Conservation (phyloP, 768 basidiomycete species). For the Tylopilus plumbeoviolaceoides region DNA sequence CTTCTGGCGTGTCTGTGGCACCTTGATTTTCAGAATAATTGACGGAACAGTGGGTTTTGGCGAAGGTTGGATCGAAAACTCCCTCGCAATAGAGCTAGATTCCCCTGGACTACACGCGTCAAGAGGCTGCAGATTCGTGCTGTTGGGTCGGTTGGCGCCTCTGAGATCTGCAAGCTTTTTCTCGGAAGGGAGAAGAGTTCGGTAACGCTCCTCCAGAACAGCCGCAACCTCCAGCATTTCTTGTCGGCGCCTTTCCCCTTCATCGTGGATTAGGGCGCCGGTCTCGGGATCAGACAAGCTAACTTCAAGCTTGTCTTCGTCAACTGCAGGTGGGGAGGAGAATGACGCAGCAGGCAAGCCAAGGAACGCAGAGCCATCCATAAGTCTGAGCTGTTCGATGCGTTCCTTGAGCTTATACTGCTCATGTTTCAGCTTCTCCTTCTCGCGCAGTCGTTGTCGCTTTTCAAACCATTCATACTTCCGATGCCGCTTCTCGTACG, state of each 20-base stretch:
- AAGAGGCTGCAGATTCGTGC: slow-evolving; percentile 10
- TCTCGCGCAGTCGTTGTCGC: slow-evolving; percentile 78
- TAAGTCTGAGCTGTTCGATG: slow-evolving; percentile 73
- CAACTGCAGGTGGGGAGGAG: slow-evolving; percentile 30
- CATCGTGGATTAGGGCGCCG: slow-evolving; percentile 39
- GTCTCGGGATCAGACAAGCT: slow-evolving; percentile 31
- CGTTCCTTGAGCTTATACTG: slow-evolving; percentile 89
- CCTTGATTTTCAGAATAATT: slow-evolving; percentile 34
- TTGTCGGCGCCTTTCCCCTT: slow-evolving; percentile 70
- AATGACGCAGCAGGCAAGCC: slow-evolving; percentile 56
- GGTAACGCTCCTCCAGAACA: slow-evolving; percentile 66
- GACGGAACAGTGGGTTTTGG: slow-evolving; percentile 20
- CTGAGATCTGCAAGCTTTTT: slow-evolving; percentile 38
- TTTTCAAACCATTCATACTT: slow-evolving; percentile 88
- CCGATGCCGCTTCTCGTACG: slow-evolving; percentile 77
- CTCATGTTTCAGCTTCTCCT: slow-evolving; percentile 88
- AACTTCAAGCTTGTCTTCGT: slow-evolving; percentile 27
- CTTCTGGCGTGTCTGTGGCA: slow-evolving; percentile 26
- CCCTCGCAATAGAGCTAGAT: slow-evolving; percentile 4
- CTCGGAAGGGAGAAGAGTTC: slow-evolving; percentile 68
- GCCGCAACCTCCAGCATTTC: slow-evolving; percentile 72
- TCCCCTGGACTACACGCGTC: slow-evolving; percentile 19
- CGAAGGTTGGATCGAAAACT: slow-evolving; percentile 7
- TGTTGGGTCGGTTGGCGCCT: slow-evolving; percentile 18
- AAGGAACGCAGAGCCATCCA: slow-evolving; percentile 72